phyloP scores from a whole-genome alignment of 192 early-diverging fungal genomes.

The Rhizophagus sp. region DNA sequence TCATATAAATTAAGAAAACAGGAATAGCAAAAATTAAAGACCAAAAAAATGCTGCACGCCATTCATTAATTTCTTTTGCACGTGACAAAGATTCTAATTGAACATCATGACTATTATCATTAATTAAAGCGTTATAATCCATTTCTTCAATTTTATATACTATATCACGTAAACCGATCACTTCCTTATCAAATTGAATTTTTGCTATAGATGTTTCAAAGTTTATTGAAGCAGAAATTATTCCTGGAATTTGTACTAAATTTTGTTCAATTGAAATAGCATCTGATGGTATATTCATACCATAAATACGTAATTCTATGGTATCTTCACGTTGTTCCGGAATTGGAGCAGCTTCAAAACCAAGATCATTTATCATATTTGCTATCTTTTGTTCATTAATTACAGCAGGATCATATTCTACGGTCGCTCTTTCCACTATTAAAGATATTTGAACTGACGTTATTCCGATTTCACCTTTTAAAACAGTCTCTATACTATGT shows the following conservation, averaged over 20 bases:
- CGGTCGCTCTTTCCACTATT: slow-evolving; percentile 77
- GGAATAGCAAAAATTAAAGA: slow-evolving; percentile 80
- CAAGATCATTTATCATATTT: slow-evolving; percentile 68
- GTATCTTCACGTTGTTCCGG: slow-evolving; percentile 47
- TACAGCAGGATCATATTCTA: slow-evolving; percentile 59
- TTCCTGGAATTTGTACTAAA: slow-evolving; percentile 54
- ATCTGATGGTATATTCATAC: slow-evolving; percentile 89
- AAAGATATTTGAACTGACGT: slow-evolving; percentile 78
- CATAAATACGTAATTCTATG: slow-evolving; percentile 78
- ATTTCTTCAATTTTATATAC: slow-evolving; percentile 78
- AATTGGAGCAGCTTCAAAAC: slow-evolving; percentile 70
- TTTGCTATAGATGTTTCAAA: slow-evolving; percentile 73
- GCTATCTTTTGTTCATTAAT: slow-evolving; percentile 52
- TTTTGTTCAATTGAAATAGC: slow-evolving; percentile 78
- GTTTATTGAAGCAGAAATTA: slow-evolving; percentile 70
- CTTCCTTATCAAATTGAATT: slow-evolving; percentile 67
- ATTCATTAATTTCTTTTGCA: slow-evolving; percentile 80
- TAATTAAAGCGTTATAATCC: slow-evolving; percentile 77
- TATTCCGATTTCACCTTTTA: slow-evolving; percentile 63
- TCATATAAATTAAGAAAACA: slow-evolving; percentile 78
- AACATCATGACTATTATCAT: slow-evolving; percentile 60
- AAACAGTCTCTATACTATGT: slow-evolving; percentile 72
- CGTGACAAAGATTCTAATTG: slow-evolving; percentile 88
- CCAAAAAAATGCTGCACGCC: slow-evolving; percentile 66
- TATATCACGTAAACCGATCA: slow-evolving; percentile 74